phyloP scores from a whole-genome alignment of 106 monocot genomes.

The Dendrobium officinale region DNA sequence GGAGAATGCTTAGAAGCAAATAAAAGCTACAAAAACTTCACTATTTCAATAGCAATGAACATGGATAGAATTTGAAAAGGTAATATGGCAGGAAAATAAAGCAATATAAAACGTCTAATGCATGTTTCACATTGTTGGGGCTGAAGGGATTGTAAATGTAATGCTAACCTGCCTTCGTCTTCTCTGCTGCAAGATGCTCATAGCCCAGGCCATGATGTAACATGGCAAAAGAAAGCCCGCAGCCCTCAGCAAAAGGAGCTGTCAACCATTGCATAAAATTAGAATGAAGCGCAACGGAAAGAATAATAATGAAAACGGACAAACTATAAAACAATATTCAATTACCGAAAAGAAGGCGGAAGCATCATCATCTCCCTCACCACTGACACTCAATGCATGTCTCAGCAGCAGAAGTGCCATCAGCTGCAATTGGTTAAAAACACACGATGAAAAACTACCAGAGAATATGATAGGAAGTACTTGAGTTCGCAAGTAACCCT shows the following conservation, averaged over 20 bases:
- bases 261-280: neutral
- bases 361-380: constrained; percentile 56
- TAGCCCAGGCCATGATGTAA: constrained; percentile 81
- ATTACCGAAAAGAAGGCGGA: constrained; percentile 73
- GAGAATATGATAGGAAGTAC: no score
- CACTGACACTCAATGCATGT: constrained; percentile 71
- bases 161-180: constrained; percentile 54
- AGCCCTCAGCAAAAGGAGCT: constrained; percentile 71
- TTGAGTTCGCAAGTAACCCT: no score
- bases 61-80: no score
- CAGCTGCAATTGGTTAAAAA: constrained; percentile 26
- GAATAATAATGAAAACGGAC: neutral
- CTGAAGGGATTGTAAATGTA: neutral
- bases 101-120: no score
- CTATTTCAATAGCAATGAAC: no score
- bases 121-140: no score
- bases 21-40: no score
- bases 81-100: no score
- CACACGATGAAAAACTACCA: no score
- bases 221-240: constrained; percentile 82
- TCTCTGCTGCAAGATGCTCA: constrained; percentile 59
- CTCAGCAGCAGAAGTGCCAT: constrained; percentile 77
- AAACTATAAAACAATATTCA: neutral
- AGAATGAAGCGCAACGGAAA: neutral
- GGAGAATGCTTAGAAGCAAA: no score